These are phyloP conservation scores for Amanita phalloides DNA, from an alignment of 768 basidiomycete genomes.

Conservation along the genomic window DNA sequence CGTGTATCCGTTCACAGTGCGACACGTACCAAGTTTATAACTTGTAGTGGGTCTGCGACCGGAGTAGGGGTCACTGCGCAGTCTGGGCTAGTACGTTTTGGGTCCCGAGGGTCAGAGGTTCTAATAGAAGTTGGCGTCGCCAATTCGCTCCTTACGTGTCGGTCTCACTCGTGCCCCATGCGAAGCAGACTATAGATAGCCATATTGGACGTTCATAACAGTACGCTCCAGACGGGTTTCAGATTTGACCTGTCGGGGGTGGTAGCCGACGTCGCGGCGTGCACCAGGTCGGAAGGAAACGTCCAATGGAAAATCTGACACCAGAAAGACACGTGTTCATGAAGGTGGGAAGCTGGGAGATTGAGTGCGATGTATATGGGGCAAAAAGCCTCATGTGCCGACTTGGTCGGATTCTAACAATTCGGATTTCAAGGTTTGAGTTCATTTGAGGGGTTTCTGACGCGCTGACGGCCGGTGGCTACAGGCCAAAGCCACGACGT, in stretches of 20 bases:
- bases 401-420: slow-evolving; percentile 1
- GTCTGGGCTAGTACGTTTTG: not conserved
- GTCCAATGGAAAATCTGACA: not conserved
- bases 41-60: not conserved
- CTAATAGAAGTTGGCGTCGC: not conserved
- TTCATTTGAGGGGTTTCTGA: not conserved
- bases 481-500: not conserved
- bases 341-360: not conserved
- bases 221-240: not conserved
- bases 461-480: not conserved
- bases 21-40: not conserved
- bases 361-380: not conserved
- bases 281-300: not conserved
- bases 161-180: not conserved
- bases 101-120: not conserved
- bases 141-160: not conserved
- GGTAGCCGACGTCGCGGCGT: not conserved
- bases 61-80: not conserved
- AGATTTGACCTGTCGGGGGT: not conserved
- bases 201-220: not conserved
- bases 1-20: not conserved
- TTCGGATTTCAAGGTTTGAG: slow-evolving; percentile 1
- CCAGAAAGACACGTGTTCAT: not conserved
- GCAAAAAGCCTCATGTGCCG: not conserved
- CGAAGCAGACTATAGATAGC: not conserved